Base-by-base conservation (phyloP, 179 eudicot species). In the Amaranthus tricolor region DNA sequence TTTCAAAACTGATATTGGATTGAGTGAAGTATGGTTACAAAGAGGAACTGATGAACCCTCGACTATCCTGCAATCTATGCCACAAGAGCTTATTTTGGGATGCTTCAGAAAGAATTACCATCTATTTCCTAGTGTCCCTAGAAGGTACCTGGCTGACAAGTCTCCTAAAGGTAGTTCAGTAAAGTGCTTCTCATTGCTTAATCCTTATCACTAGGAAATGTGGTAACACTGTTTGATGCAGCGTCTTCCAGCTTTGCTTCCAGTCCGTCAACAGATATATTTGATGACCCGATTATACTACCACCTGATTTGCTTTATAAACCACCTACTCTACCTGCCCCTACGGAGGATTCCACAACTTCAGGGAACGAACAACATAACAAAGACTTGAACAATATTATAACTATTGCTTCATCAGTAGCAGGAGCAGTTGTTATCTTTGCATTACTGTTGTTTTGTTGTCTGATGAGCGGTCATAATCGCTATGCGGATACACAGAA, bases 81-180 rank as follows among this genome's bases (percentile, higher is more conserved):
- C 74, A 43, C 78, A 81, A 78, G 74, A 79, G 61, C 70, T 67
- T 58, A 73, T 79, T 73, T 73, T 77, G 68, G 76, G 60, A 50
- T 89, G 85, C 69, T 74, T 82, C 58, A 78, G 76, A 55, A 63
- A 73, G 40, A 71, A 73, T 62, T 68, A 71, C 16, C 24, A 47
- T 24, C 53, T 53, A 12, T 31, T 71, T 19, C 71, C 55, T 53
- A 53, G 5, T 57, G 53, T 77, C 62, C 84, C 89, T 17, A 84
- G 90, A 86, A 85, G 96, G 79, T 73, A 74, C 78, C 57, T 85
- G 75, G 71, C 80, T 62, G 60, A 72, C 9, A 70, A 50, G 55
- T 66, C 62, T 58, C 52, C 51, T 8, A 71, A 58, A 21, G 81
- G 68, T 79, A 57, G 10, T 48, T 21, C 9, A 10, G 14, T 5